phyloP scores from a whole-genome alignment of 495 filamentous ascomycete genomes.

The Penicillium argentinense region DNA sequence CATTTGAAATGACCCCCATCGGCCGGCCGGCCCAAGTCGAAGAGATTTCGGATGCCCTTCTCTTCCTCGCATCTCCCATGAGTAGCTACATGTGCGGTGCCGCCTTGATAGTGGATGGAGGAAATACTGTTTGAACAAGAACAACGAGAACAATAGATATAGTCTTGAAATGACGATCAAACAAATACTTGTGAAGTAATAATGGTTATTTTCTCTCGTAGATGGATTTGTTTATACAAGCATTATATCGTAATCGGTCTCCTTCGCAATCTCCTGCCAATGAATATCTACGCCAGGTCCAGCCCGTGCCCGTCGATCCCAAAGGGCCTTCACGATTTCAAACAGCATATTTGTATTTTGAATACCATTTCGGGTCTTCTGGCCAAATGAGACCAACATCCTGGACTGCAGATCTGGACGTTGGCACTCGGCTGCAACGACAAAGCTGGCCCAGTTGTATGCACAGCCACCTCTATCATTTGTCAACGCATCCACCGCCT shows the following conservation, averaged over 20 bases:
- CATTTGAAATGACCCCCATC: slow-evolving; percentile 20
- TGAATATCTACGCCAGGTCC: slow-evolving; percentile 16
- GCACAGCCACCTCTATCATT: slow-evolving; percentile 21
- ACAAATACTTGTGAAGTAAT: too few relatives aligned
- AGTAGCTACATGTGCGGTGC: slow-evolving; percentile 43
- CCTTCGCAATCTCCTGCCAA: slow-evolving; percentile 28
- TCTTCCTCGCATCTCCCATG: slow-evolving; percentile 58
- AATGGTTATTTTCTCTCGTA: too few relatives aligned
- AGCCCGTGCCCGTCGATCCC: slow-evolving; percentile 16
- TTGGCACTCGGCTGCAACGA: slow-evolving; percentile 28
- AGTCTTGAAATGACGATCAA: too few relatives aligned
- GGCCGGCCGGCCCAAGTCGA: slow-evolving; percentile 29
- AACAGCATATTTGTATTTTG: slow-evolving; percentile 21
- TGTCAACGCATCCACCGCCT: slow-evolving; percentile 19
- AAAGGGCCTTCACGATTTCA: slow-evolving; percentile 23
- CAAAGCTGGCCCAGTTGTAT: slow-evolving; percentile 30
- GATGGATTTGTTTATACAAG: slow-evolving; percentile 22
- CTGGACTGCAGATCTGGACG: slow-evolving; percentile 20
- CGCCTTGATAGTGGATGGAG: slow-evolving; percentile 22
- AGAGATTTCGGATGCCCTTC: slow-evolving; percentile 67
- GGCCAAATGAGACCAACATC: slow-evolving; percentile 21
- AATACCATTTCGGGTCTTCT: slow-evolving; percentile 24
- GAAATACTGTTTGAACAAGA: slow-evolving; percentile 19
- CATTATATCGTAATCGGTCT: slow-evolving; percentile 31
- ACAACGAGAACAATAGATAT: too few relatives aligned